These are phyloP conservation scores for Nakazawaea siamensis DNA, from an alignment of 805 yeast species.

Conservation along the genomic window DNA sequence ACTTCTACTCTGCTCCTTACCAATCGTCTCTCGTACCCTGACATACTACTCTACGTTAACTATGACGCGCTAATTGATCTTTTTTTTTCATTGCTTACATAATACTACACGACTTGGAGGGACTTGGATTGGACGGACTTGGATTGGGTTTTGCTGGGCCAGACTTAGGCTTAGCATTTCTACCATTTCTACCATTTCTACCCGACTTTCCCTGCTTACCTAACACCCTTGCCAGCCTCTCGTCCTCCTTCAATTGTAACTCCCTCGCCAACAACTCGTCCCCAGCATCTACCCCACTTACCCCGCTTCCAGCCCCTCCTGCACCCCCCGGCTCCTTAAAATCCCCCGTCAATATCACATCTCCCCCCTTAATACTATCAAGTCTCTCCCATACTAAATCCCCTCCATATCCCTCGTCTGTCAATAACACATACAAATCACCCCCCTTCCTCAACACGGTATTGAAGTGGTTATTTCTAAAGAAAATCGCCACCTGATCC, in stretches of 20 bases:
- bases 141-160: too few species aligned
- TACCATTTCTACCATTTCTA: too few species aligned
- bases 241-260: constrained; percentile 26
- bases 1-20: too few species aligned
- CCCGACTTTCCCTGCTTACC: too few species aligned
- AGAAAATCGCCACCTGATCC: constrained; percentile 60
- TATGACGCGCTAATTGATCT: too few species aligned
- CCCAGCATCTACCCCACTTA: neutral
- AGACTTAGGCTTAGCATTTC: too few species aligned
- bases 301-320: constrained; percentile 12
- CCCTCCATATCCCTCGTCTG: constrained; percentile 53
- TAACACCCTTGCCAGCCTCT: too few species aligned
- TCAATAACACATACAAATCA: constrained; percentile 56
- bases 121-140: constrained; percentile 21
- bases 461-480: constrained; percentile 84
- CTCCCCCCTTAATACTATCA: constrained; percentile 58
- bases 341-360: constrained; percentile 58
- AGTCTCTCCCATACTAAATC: constrained; percentile 81
- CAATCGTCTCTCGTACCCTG: too few species aligned
- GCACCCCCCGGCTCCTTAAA: too few species aligned
- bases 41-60: too few species aligned
- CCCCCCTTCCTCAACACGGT: constrained; percentile 51
- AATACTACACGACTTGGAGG: too few species aligned
- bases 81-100: too few species aligned
- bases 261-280: neutral